A percentile compares a stretch with the other conserved stretches of the same genome.
These are phyloP conservation scores for Boletellus ananas DNA, from an alignment of 768 basidiomycete genomes.

Conservation along the genomic window DNA sequence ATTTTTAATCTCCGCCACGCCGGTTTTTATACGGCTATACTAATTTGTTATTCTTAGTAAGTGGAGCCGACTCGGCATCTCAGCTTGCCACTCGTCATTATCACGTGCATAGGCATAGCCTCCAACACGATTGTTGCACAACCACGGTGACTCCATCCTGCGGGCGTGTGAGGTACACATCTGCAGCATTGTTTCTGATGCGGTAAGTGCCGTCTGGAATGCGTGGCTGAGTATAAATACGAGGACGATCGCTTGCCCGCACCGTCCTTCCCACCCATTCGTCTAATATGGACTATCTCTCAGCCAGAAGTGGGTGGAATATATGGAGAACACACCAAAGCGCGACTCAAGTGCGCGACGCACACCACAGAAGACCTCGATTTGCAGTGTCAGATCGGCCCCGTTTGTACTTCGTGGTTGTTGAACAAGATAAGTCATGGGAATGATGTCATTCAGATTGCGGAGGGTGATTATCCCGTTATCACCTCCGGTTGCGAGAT, in stretches of 20 bases:
- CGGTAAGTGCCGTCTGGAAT: background rate
- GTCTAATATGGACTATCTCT: background rate
- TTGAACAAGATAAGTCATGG: background rate
- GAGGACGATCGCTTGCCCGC: background rate
- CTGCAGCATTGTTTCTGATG: background rate
- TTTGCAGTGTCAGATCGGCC: background rate
- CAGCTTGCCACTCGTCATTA: too few species aligned
- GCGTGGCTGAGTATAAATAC: too few species aligned
- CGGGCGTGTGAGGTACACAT: background rate
- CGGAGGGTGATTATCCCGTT: background rate
- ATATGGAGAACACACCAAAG: background rate
- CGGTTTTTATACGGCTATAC: too few species aligned
- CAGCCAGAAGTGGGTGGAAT: background rate
- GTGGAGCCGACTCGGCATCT: too few species aligned
- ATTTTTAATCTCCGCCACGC: too few species aligned
- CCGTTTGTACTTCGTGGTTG: background rate
- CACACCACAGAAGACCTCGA: background rate
- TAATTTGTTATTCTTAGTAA: too few species aligned
- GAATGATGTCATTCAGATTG: background rate
- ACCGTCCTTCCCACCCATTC: background rate
- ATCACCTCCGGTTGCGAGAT: background rate
- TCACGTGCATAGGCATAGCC: too few species aligned
- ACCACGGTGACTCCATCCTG: background rate
- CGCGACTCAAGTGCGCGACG: background rate
- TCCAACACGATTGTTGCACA: background rate